Percentiles rank a stretch among this genome's conserved stretches.
phyloP scores from a whole-genome alignment of 768 basidiomycete genomes.

The Boletus rufocinnamomeus region DNA sequence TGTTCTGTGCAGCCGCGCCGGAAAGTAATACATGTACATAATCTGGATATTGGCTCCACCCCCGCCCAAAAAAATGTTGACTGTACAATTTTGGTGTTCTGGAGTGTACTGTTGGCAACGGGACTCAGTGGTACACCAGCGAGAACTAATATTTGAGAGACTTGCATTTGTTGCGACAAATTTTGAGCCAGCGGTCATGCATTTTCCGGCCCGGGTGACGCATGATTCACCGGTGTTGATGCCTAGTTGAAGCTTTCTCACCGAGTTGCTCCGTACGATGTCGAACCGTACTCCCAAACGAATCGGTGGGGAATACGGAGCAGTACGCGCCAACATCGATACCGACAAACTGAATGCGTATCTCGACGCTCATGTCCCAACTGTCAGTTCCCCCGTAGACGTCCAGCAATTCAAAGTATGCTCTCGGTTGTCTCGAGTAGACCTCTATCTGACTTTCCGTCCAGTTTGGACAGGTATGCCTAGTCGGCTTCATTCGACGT shows the following conservation, averaged over 20 bases:
- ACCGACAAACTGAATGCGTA: slow-evolving; percentile 63
- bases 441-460: slow-evolving; percentile 5
- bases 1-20: too few species aligned
- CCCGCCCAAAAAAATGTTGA: too few species aligned
- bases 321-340: slow-evolving; percentile 71
- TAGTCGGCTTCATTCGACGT: not conserved
- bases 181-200: not conserved
- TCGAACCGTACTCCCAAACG: slow-evolving; percentile 38
- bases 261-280: slow-evolving; percentile 17
- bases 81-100: too few species aligned
- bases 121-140: not conserved
- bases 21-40: too few species aligned
- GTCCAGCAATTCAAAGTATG: slow-evolving; percentile 93
- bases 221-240: not conserved
- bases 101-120: not conserved
- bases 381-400: slow-evolving; percentile 61
- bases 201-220: not conserved
- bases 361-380: slow-evolving; percentile 55
- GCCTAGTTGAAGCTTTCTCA: not conserved
- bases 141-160: not conserved
- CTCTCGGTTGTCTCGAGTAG: not conserved
- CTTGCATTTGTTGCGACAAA: not conserved
- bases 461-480: slow-evolving; percentile 84
- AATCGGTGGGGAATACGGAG: slow-evolving; percentile 76
- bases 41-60: too few species aligned